Conservation (phyloP, 108 stramenopile genomes). For the Stephanodiscus minutulus region DNA sequence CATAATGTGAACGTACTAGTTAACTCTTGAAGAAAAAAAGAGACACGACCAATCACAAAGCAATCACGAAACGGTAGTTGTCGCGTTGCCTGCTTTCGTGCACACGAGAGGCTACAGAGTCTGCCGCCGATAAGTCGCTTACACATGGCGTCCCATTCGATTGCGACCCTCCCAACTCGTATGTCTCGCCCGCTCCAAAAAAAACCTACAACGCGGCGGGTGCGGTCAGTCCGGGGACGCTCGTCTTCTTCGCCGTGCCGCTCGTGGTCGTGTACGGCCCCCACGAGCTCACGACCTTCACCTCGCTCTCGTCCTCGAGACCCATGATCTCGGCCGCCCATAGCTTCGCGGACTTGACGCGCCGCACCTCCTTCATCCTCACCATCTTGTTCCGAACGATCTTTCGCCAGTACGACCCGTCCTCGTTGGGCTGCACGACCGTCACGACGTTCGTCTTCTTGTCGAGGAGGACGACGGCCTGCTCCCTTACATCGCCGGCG, state of each 20-base stretch:
- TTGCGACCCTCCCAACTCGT: no score
- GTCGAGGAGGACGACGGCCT: slow-evolving; percentile 68
- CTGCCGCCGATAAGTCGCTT: no score
- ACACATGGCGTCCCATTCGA: no score
- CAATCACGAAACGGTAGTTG: no score
- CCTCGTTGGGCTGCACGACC: slow-evolving; percentile 94
- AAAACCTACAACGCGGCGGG: no score
- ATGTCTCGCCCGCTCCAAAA: no score
- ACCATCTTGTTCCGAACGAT: slow-evolving; percentile 92
- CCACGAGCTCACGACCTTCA: slow-evolving; percentile 66
- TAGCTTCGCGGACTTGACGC: slow-evolving; percentile 78
- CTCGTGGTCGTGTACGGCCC: slow-evolving; percentile 73
- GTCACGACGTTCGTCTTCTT: slow-evolving; percentile 48
- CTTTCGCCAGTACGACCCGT: slow-evolving; percentile 95
- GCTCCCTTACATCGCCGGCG: slow-evolving; percentile 54
- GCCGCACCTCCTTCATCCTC: slow-evolving; percentile 81
- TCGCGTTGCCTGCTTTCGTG: no score
- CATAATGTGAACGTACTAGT: no score
- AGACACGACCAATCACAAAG: no score
- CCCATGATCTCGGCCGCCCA: slow-evolving; percentile 60
- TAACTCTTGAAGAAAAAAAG: no score
- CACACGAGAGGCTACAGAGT: no score
- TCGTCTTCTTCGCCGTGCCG: slow-evolving; percentile 75
- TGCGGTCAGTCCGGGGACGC: slow-evolving; percentile 67
- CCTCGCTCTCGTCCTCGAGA: slow-evolving; percentile 51